Conservation (phyloP, 2,329 filamentous ascomycete genomes). For the Pyrenochaeta sp. region DNA sequence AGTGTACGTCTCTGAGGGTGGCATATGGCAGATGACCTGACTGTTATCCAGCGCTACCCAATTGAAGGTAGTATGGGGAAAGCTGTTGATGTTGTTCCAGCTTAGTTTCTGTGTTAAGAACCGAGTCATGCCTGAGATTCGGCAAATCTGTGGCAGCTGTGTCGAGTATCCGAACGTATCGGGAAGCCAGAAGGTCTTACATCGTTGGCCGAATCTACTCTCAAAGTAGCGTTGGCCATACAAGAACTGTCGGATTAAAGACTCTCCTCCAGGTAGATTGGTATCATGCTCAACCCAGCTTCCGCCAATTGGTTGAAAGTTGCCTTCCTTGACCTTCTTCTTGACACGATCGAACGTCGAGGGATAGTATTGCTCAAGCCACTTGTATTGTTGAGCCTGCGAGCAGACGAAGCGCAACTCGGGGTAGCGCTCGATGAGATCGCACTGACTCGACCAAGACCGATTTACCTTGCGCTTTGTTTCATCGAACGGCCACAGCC, state of each 20-base stretch:
- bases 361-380: constrained; percentile 90
- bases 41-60: constrained; percentile 96
- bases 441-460: constrained; percentile 96
- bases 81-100: constrained; percentile 99
- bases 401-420: constrained; percentile 93
- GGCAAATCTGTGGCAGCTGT: constrained; percentile 91
- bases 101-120: constrained; percentile 99
- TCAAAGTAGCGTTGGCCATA: constrained; percentile 97
- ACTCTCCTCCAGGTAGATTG: constrained; percentile 95
- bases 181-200: constrained; percentile 93
- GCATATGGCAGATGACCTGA: constrained; percentile 98
- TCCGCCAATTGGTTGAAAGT: constrained; percentile 93
- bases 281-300: constrained; percentile 99
- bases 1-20: constrained; percentile 93
- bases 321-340: constrained; percentile 85
- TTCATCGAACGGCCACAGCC: constrained; percentile 98
- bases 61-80: constrained; percentile 98
- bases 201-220: constrained; percentile 86
- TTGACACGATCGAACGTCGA: constrained; percentile 90
- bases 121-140: constrained; percentile 91
- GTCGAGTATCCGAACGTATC: constrained; percentile 98
- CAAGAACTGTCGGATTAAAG: constrained; percentile 89
- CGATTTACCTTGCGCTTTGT: constrained; percentile 95
- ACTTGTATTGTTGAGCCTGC: constrained; percentile 97
- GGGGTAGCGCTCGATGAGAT: constrained; percentile 92